These are phyloP conservation scores for Cadophora gregata DNA, from an alignment of 2,329 filamentous ascomycete genomes.

Conservation along the genomic window DNA sequence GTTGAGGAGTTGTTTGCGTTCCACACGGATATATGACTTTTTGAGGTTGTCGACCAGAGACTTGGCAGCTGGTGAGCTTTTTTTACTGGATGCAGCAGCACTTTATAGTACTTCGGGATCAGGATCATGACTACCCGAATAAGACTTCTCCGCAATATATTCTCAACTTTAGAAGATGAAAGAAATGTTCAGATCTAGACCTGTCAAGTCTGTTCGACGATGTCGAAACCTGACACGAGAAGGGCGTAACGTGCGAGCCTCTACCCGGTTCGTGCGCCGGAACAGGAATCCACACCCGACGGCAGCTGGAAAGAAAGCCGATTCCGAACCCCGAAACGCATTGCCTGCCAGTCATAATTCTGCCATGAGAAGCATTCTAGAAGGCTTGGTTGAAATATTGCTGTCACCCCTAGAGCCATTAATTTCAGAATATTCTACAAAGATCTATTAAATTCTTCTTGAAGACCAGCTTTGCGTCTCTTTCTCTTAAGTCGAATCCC, in stretches of 20 bases:
- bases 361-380: background rate
- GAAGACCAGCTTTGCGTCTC: background rate
- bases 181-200: background rate
- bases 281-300: conserved; percentile 3
- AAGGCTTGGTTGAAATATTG: background rate
- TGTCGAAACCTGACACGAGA: background rate
- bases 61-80: background rate
- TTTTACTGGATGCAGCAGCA: background rate
- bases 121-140: background rate
- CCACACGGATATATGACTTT: background rate
- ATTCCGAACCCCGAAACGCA: conserved; percentile 6
- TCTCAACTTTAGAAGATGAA: background rate
- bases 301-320: background rate
- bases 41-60: background rate
- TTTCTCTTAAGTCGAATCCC: background rate
- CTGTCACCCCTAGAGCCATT: background rate
- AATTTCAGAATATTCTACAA: background rate
- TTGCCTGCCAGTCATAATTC: background rate
- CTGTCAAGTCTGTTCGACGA: background rate
- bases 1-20: no score
- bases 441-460: background rate
- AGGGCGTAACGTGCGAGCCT: conserved; percentile 1
- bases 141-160: background rate
- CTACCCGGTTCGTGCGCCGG: background rate
- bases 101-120: conserved; percentile 1